Conservation (phyloP, 2,329 filamentous ascomycete species). For the Camillea tinctor region DNA sequence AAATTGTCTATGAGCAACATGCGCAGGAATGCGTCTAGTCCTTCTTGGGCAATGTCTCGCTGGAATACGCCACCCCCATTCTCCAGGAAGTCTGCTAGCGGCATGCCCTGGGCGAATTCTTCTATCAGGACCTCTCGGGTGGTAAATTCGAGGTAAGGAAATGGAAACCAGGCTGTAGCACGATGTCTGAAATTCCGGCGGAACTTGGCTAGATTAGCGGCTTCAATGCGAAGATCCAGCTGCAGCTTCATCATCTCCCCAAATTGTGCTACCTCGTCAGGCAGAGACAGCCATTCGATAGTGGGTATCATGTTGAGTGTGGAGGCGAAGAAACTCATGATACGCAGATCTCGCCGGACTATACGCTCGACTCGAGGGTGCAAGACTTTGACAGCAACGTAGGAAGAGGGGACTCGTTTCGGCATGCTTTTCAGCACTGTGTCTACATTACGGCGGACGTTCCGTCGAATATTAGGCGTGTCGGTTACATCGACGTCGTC, state of each 20-base stretch:
- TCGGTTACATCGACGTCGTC: conserved; percentile 56
- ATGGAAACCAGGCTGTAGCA: conserved; percentile 95
- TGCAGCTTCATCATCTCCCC: conserved; percentile 99
- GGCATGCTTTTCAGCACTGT: conserved; percentile 84
- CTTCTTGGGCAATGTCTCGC: conserved; percentile 90
- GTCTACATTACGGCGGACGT: conserved; percentile 79
- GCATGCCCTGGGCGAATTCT: conserved; percentile 93
- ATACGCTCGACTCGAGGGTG: conserved; percentile 88
- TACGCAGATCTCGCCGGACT: conserved; percentile 85
- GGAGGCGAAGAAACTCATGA: conserved; percentile 90
- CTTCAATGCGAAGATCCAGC: conserved; percentile 90
- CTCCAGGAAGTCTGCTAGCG: conserved; percentile 83
- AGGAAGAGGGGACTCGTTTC: conserved; percentile 80
- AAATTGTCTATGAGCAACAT: conserved; percentile 99
- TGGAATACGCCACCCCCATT: conserved; percentile 92
- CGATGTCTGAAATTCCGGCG: conserved; percentile 86
- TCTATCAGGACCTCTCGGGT: conserved; percentile 91
- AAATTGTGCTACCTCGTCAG: conserved; percentile 91
- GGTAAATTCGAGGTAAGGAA: conserved; percentile 87
- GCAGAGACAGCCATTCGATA: conserved; percentile 95
- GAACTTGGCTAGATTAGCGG: conserved; percentile 85
- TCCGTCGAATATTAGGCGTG: conserved; percentile 59
- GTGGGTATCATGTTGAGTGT: conserved; percentile 85
- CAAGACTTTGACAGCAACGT: conserved; percentile 94
- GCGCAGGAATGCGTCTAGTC: conserved; percentile 89